Percentiles rank a stretch among this genome's conserved stretches.
Conservation (phyloP, 179 eudicot species). For the Beta lomatogona region DNA sequence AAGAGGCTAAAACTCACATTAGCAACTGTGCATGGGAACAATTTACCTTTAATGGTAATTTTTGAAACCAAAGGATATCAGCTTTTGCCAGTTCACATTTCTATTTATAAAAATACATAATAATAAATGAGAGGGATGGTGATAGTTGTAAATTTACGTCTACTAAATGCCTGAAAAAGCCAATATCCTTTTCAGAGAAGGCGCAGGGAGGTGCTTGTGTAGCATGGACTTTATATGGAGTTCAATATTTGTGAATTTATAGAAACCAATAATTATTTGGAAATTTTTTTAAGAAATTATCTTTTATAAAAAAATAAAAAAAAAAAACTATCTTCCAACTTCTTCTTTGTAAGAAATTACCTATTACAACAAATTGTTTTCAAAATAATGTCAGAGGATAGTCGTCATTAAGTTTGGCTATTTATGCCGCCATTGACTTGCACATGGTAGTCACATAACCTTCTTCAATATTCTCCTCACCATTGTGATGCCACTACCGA, state of each 20-base stretch:
- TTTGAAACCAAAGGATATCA: conserved; percentile 25
- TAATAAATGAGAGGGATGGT: conserved; percentile 22
- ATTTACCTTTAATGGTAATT: conserved; percentile 37
- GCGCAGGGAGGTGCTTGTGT: conserved; percentile 6
- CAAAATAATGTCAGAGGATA: too few species aligned
- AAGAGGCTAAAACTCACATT: conserved; percentile 16
- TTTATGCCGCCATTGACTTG: too few species aligned
- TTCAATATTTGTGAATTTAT: background rate
- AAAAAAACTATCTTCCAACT: too few species aligned
- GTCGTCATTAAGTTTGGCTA: too few species aligned
- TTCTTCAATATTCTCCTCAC: too few species aligned
- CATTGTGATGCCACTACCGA: too few species aligned
- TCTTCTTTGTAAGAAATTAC: too few species aligned
- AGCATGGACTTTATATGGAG: background rate
- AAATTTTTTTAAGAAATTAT: too few species aligned
- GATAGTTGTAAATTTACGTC: conserved; percentile 27
- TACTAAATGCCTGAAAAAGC: conserved; percentile 25
- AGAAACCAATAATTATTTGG: background rate
- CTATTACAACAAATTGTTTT: too few species aligned
- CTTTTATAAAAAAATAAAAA: too few species aligned
- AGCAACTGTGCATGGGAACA: conserved; percentile 35
- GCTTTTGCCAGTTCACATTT: conserved; percentile 18
- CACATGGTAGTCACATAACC: too few species aligned
- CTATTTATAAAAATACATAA: background rate
- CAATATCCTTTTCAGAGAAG: conserved; percentile 23